phyloP scores from a whole-genome alignment of 1,284 basidiomycete species.

The Sporisorium graminicola region DNA sequence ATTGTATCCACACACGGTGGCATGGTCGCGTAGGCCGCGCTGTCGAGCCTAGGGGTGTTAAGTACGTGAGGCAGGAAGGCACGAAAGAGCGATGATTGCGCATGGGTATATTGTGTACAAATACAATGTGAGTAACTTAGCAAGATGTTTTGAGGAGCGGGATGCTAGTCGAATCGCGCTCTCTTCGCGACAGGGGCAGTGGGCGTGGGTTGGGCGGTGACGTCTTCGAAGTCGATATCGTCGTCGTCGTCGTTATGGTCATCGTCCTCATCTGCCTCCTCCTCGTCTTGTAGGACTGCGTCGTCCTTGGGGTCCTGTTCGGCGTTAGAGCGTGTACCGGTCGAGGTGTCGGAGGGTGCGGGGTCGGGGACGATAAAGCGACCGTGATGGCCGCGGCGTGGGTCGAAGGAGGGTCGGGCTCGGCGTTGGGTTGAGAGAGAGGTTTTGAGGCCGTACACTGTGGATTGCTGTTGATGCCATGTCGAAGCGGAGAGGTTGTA shows the following conservation, averaged over 20 bases:
- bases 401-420: constrained; percentile 52
- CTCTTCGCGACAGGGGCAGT: constrained; percentile 11
- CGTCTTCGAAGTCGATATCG: constrained; percentile 20
- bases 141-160: background rate
- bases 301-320: background rate
- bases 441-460: constrained; percentile 48
- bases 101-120: constrained; percentile 28
- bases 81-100: background rate
- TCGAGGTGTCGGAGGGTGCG: background rate
- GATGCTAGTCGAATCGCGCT: constrained; percentile 24
- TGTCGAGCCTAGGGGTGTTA: background rate
- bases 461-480: constrained; percentile 49
- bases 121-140: no score
- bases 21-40: background rate
- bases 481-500: background rate
- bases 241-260: constrained; percentile 13
- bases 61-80: background rate
- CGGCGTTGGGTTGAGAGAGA: constrained; percentile 46
- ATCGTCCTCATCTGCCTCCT: constrained; percentile 12
- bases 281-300: background rate
- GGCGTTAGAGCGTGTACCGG: background rate
- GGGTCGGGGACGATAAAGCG: constrained; percentile 51
- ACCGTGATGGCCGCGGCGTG: constrained; percentile 60
- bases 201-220: background rate
- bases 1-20: background rate